Base-by-base conservation (phyloP, 306 rosid species). In the Prunus persica region DNA sequence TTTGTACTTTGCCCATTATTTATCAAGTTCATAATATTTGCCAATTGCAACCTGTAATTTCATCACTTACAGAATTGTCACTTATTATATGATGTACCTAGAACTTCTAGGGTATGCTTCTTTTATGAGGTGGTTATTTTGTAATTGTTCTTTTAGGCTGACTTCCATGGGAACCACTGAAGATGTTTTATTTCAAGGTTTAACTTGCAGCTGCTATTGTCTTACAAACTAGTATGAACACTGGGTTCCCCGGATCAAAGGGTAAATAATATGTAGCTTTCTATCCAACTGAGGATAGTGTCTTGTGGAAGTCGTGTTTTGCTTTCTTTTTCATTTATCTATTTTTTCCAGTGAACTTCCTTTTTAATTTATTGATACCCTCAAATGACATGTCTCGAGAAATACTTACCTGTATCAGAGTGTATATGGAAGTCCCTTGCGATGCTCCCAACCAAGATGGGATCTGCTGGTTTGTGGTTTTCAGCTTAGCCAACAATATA, bases 1-100 rank as follows among this genome's bases (percentile, higher is more conserved):
- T 71, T 69, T 75, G 58, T 63, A 10, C 49, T 86, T 78, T 77
- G 32, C 69, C 71, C 38, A 15, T 45, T 71, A 28, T 43, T 55
- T 56, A 22, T 4, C 9, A 5, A 28, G 80, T 51, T 69, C 50
- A 6, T 62, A 4, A 58, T 1, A 67, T 32, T 74, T 54, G 45
- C 46, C 28, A 56, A 47, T 68, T 60, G 46, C 65, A 55, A 16
- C 6, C 67, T 45, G 34, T 64, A 30, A 69, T 43, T 34, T 63
- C 9, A 49, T 34, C 60, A 50, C 30, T 71, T 52, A 4, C 38
- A 19, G 2, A 63, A 24, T 58, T 49, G 32, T 54, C 73, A 16
- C 27, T 2, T 24, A 38, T 69, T 11, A 20, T 10, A 41, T 61
- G 72, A 51, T 15, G 54, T 49, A 27, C 69, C 27, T 43, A 51